Percentiles rank a stretch among this genome's conserved stretches.
Evolutionary conservation across 495 filamentous ascomycete species (phyloP).

Genomic region (Penicillium lagena): DNA sequence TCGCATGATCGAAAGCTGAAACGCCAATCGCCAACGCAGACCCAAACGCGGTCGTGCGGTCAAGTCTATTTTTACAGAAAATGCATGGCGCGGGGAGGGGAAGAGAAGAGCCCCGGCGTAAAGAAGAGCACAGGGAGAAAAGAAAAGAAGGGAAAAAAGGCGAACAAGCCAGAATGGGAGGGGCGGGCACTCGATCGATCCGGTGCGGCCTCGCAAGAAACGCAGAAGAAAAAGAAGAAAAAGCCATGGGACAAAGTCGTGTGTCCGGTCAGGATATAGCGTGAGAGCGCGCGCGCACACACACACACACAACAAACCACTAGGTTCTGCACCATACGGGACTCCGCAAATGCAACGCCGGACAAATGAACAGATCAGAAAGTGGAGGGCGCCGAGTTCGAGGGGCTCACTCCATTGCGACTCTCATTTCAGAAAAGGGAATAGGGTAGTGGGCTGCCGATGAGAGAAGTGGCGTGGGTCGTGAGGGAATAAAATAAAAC

Average conservation of each 20-base stretch:
- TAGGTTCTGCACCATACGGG: slow-evolving; percentile 19
- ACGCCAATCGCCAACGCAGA: slow-evolving; percentile 38
- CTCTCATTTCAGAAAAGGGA: slow-evolving; percentile 17
- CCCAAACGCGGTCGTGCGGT: slow-evolving; percentile 18
- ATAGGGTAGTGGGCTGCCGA: slow-evolving; percentile 3
- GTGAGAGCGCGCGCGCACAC: not conserved
- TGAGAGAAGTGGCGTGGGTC: too few species aligned
- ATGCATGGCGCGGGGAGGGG: slow-evolving; percentile 19
- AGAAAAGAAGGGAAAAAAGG: slow-evolving; percentile 8
- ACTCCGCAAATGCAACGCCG: slow-evolving; percentile 30
- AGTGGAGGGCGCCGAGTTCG: slow-evolving; percentile 18
- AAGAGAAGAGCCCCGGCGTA: slow-evolving; percentile 3
- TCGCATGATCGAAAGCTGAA: slow-evolving; percentile 30
- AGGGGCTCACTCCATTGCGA: slow-evolving; percentile 13
- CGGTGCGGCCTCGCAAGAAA: slow-evolving; percentile 1
- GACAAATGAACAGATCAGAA: slow-evolving; percentile 22
- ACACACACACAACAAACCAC: slow-evolving; percentile 11
- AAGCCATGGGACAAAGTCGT: slow-evolving; percentile 2
- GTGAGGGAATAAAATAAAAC: slow-evolving; percentile 7
- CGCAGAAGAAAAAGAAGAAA: slow-evolving; percentile 1
- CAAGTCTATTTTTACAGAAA: slow-evolving; percentile 42
- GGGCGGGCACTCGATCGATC: not conserved
- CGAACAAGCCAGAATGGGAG: not conserved
- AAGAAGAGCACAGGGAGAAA: not conserved
- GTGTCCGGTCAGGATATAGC: slow-evolving; percentile 18